A percentile compares a stretch with the other conserved stretches of the same genome.
Evolutionary conservation across 225 moss, liverwort and hornwort genomes (phyloP).

Genomic region (Thuidium tamariscinum): DNA sequence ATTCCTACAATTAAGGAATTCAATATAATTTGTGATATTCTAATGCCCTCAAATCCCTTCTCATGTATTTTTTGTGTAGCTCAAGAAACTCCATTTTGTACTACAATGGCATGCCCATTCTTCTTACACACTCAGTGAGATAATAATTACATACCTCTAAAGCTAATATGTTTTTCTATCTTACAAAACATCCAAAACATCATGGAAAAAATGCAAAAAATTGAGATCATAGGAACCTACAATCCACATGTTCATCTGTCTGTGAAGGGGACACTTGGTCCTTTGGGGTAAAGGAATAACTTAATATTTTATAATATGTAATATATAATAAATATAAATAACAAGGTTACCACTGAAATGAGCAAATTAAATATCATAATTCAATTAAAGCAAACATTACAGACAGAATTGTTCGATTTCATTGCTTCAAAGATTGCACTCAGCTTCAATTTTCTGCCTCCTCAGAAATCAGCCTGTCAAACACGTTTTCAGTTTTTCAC

Average conservation of each 20-base stretch:
- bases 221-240: neutral
- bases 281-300: fast-evolving
- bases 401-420: neutral
- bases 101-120: neutral
- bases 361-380: too few relatives aligned
- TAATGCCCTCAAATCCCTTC: too few relatives aligned
- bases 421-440: neutral
- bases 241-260: neutral
- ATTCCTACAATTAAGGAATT: too few relatives aligned
- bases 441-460: neutral
- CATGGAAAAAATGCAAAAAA: neutral
- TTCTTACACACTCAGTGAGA: neutral
- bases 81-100: neutral
- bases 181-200: neutral
- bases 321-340: too few relatives aligned
- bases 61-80: neutral
- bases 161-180: neutral
- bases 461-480: neutral
- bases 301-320: neutral
- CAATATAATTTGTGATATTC: too few relatives aligned
- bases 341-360: too few relatives aligned
- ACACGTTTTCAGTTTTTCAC: neutral
- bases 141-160: neutral
- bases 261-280: fast-evolving
- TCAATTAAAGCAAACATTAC: neutral